A percentile compares a stretch with the other conserved stretches of the same genome.
Conservation (phyloP, 371 early-diverging fungal genomes). For the Mucor irregularis region DNA sequence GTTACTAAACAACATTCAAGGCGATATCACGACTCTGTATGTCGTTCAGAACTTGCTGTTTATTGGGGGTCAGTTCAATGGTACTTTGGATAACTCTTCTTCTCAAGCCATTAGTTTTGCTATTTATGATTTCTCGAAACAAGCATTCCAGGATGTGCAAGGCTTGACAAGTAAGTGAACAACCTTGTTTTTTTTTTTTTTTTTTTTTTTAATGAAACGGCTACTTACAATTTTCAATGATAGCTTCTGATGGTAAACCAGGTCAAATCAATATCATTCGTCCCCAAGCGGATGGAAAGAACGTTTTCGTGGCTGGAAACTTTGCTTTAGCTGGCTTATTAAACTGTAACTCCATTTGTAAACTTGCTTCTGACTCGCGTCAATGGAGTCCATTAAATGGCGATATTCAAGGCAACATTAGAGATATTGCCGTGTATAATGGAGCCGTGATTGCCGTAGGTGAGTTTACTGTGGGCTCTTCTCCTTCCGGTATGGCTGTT, state of each 20-base stretch:
- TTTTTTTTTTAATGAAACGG: background rate
- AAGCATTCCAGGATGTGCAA: conserved; percentile 11
- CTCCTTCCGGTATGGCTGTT: background rate
- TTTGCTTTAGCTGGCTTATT: conserved; percentile 48
- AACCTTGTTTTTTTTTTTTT: background rate
- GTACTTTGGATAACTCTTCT: background rate
- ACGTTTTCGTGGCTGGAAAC: conserved; percentile 52
- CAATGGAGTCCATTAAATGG: conserved; percentile 39
- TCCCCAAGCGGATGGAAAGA: conserved; percentile 35
- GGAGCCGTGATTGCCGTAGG: conserved; percentile 30
- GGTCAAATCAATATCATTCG: conserved; percentile 42
- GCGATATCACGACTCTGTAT: conserved; percentile 25
- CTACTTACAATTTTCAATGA: no score
- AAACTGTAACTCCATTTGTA: conserved; percentile 43
- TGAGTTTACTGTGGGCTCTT: conserved; percentile 18
- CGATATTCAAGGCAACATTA: conserved; percentile 13
- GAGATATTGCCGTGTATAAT: conserved; percentile 10
- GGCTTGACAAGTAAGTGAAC: conserved; percentile 17
- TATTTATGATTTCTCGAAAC: conserved; percentile 25
- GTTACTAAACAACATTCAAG: conserved; percentile 20
- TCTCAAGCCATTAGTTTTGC: conserved; percentile 28
- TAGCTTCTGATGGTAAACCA: conserved; percentile 11
- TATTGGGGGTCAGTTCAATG: conserved; percentile 39
- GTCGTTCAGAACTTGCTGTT: conserved; percentile 24
- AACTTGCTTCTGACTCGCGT: conserved; percentile 18